These are phyloP conservation scores for Diaporthe capsici DNA, from an alignment of 2,329 filamentous ascomycete genomes.

Conservation along the genomic window DNA sequence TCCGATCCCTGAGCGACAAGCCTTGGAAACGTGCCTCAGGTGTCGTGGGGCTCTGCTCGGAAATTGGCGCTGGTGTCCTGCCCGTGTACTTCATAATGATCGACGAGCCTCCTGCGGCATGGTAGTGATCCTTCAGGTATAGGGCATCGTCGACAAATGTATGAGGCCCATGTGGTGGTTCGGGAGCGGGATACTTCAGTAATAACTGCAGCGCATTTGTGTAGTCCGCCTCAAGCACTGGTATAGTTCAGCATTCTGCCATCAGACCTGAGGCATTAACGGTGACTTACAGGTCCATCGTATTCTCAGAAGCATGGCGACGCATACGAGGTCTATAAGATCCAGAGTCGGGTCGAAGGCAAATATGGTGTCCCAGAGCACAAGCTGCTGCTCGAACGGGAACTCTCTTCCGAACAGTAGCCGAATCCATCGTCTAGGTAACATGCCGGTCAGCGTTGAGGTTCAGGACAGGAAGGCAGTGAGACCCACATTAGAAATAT, in stretches of 20 bases:
- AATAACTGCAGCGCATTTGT: conserved; percentile 86
- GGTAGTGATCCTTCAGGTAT: conserved; percentile 77
- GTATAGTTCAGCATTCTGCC: conserved; percentile 39
- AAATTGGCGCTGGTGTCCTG: conserved; percentile 57
- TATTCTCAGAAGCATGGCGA: conserved; percentile 93
- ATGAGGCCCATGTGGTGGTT: conserved; percentile 74
- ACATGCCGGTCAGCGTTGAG: neutral
- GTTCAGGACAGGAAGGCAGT: conserved; percentile 30
- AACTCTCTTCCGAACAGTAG: conserved; percentile 95
- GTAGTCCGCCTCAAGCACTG: conserved; percentile 89
- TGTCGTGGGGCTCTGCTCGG: conserved; percentile 50
- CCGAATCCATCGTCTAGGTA: conserved; percentile 89
- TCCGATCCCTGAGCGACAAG: conserved; percentile 57
- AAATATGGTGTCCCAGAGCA: conserved; percentile 93
- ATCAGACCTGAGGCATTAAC: neutral
- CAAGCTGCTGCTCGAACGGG: conserved; percentile 84
- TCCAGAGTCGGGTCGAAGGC: conserved; percentile 85
- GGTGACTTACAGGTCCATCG: conserved; percentile 83
- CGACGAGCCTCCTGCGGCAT: conserved; percentile 71
- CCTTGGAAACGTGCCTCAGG: conserved; percentile 51
- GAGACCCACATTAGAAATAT: conserved; percentile 88
- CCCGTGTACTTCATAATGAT: conserved; percentile 81
- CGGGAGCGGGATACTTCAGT: conserved; percentile 83
- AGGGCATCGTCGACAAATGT: conserved; percentile 90
- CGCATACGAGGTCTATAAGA: conserved; percentile 90